Percentiles rank a stretch among this genome's conserved stretches.
phyloP scores from a whole-genome alignment of 345 rosid species.

The Xanthoceras sorbifolium region DNA sequence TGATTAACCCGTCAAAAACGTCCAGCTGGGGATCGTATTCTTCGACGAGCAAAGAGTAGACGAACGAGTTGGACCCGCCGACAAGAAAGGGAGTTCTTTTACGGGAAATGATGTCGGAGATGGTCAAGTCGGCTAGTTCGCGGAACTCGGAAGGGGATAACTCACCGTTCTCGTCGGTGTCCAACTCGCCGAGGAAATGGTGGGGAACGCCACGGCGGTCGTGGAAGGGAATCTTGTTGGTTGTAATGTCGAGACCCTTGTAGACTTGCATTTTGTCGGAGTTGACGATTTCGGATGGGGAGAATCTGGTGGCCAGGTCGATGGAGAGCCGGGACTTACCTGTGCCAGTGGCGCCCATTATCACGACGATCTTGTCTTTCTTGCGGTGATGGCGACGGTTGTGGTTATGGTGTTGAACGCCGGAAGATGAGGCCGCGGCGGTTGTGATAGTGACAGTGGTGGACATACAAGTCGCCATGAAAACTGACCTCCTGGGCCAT shows the following conservation, averaged over 20 bases:
- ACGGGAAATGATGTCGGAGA: conserved; percentile 47
- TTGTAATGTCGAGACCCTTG: conserved; percentile 74
- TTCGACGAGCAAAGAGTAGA: conserved; percentile 68
- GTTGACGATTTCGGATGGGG: conserved; percentile 69
- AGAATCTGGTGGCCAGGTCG: conserved; percentile 61
- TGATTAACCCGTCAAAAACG: conserved; percentile 39
- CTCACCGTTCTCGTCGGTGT: conserved; percentile 46
- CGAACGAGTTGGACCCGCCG: conserved; percentile 91
- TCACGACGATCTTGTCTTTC: conserved; percentile 65
- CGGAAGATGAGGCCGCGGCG: conserved; percentile 7
- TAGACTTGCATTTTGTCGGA: conserved; percentile 90
- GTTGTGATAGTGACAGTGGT: too few relatives aligned
- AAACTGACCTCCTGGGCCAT: background rate
- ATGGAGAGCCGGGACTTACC: conserved; percentile 83
- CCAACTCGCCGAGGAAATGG: conserved; percentile 67
- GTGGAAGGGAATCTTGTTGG: conserved; percentile 65
- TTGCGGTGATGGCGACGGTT: conserved; percentile 4
- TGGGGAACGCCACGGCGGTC: conserved; percentile 73
- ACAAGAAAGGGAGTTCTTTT: conserved; percentile 62
- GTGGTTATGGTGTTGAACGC: conserved; percentile 23
- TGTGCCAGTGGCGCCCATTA: conserved; percentile 89
- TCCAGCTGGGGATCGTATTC: conserved; percentile 50
- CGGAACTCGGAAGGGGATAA: conserved; percentile 61
- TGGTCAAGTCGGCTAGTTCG: conserved; percentile 37
- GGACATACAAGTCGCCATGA: background rate